Conservation (phyloP, 495 filamentous ascomycete species). For the Penicillium canariense region DNA sequence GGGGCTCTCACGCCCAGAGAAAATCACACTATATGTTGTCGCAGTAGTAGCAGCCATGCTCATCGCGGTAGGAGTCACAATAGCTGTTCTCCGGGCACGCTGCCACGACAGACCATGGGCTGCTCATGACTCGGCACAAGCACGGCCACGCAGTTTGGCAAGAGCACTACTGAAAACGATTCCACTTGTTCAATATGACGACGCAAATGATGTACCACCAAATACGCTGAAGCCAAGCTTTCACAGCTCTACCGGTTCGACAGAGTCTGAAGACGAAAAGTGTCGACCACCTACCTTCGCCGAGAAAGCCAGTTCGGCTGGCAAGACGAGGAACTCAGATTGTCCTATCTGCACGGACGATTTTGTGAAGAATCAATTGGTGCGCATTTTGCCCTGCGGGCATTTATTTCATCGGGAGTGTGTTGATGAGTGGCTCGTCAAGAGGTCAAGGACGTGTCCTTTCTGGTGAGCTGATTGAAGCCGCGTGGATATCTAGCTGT, state of each 20-base stretch:
- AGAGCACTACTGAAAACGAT: constrained; percentile 2
- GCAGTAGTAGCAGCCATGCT: neutral
- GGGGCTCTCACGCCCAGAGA: constrained; percentile 4
- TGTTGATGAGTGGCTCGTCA: constrained; percentile 8
- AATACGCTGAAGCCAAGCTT: neutral
- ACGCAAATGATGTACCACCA: neutral
- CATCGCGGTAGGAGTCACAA: neutral
- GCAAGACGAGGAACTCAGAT: neutral
- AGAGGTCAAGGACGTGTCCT: neutral
- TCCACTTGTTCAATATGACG: constrained; percentile 8
- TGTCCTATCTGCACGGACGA: constrained; percentile 13
- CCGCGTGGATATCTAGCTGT: too few relatives aligned
- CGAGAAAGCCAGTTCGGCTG: neutral
- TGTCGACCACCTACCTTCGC: neutral
- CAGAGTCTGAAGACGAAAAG: neutral
- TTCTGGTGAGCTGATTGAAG: neutral
- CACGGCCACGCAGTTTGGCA: neutral
- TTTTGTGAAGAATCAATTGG: constrained; percentile 5
- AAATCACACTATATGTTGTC: constrained; percentile 11
- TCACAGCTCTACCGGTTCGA: neutral
- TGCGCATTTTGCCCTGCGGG: constrained; percentile 8
- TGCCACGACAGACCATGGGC: neutral
- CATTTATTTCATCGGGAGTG: constrained; percentile 8
- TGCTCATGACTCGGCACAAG: neutral
- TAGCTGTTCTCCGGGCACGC: constrained; percentile 1